Conservation (phyloP, 2,329 filamentous ascomycete species). For the Chaetomium globosum region DNA sequence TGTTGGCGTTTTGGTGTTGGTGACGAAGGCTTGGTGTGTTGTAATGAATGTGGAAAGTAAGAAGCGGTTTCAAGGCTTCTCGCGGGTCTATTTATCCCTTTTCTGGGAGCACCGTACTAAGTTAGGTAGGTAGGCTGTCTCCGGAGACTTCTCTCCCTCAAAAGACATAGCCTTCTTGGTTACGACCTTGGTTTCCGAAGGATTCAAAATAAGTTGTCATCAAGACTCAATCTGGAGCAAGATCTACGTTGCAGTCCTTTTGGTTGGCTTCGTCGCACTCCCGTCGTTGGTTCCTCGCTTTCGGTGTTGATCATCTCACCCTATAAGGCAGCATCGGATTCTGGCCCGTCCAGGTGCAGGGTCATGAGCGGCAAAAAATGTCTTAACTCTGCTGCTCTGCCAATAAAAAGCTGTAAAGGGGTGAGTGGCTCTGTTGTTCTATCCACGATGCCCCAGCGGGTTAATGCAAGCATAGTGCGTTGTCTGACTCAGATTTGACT, state of each 20-base stretch:
- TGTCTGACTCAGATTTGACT: neutral
- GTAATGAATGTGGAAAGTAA: neutral
- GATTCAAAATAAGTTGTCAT: constrained; percentile 1
- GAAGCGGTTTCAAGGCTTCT: neutral
- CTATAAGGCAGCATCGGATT: neutral
- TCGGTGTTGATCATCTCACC: neutral
- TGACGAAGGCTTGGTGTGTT: neutral
- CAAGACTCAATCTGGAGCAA: neutral
- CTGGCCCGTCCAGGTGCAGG: neutral
- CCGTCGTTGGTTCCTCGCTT: neutral
- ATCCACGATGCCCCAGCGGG: too few relatives aligned
- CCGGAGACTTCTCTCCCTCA: neutral
- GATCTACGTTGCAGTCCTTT: neutral
- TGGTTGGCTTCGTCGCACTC: constrained; percentile 6
- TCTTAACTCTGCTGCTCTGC: neutral
- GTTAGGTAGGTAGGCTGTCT: neutral
- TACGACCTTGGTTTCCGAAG: neutral
- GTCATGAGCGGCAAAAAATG: neutral
- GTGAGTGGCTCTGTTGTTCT: neutral
- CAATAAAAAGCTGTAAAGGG: neutral
- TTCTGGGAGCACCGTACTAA: neutral
- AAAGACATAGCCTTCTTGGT: neutral
- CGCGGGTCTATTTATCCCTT: neutral
- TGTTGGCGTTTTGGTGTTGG: neutral
- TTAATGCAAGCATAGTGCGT: neutral